phyloP scores from a whole-genome alignment of 352 stramenopile species.

The Phytophthora syringae region DNA sequence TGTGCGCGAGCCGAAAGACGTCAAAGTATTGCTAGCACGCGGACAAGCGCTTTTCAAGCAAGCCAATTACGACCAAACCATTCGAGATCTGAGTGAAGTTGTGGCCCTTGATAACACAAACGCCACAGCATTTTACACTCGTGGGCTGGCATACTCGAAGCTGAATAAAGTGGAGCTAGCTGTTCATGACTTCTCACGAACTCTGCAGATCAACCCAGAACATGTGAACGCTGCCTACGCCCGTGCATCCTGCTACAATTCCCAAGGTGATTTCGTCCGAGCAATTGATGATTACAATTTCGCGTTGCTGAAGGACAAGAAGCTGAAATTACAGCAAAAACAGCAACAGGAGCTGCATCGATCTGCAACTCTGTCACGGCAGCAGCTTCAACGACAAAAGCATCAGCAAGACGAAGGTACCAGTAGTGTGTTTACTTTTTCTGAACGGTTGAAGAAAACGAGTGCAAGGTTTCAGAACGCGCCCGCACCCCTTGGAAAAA shows the following conservation, averaged over 20 bases:
- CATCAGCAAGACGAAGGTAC: slow-evolving; percentile 35
- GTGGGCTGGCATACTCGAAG: slow-evolving; percentile 74
- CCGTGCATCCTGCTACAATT: slow-evolving; percentile 88
- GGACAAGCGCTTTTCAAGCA: slow-evolving; percentile 87
- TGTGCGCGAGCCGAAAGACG: slow-evolving; percentile 57
- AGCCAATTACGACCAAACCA: slow-evolving; percentile 50
- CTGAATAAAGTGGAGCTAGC: slow-evolving; percentile 73
- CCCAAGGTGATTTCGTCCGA: slow-evolving; percentile 79
- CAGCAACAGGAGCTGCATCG: slow-evolving; percentile 38
- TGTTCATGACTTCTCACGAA: slow-evolving; percentile 80
- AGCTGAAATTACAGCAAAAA: slow-evolving; percentile 51
- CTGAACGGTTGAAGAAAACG: slow-evolving; percentile 15
- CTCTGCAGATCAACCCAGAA: slow-evolving; percentile 81
- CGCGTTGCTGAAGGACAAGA: slow-evolving; percentile 84
- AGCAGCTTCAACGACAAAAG: slow-evolving; percentile 33
- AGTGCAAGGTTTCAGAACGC: background rate
- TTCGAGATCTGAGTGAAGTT: slow-evolving; percentile 63
- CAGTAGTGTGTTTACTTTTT: slow-evolving; percentile 21
- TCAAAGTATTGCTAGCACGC: slow-evolving; percentile 73
- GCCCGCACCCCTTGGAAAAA: background rate
- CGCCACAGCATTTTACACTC: slow-evolving; percentile 69
- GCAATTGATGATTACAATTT: slow-evolving; percentile 93
- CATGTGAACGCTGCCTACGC: slow-evolving; percentile 91
- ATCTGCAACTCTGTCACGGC: slow-evolving; percentile 24
- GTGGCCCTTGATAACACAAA: slow-evolving; percentile 55